Conservation (phyloP, 176 grass and related monocot species). For the Oryza glaberrima region DNA sequence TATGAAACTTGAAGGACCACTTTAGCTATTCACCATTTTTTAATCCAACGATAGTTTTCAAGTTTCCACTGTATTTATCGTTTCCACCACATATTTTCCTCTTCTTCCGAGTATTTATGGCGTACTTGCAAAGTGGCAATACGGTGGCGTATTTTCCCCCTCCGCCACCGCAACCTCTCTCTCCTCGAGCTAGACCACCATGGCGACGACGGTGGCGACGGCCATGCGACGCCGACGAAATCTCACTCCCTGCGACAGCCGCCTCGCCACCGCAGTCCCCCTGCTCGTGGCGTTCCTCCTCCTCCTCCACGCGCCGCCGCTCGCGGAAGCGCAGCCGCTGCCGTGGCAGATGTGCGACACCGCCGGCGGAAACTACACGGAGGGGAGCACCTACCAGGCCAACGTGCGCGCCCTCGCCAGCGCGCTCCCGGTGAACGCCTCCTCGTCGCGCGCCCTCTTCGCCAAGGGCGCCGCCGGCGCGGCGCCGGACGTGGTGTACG, state of each 20-base stretch:
- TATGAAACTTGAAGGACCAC: no score
- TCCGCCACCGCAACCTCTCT: background rate
- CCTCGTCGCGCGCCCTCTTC: conserved; percentile 27
- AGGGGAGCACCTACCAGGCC: conserved; percentile 42
- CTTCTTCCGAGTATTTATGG: no score
- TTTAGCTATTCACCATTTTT: no score
- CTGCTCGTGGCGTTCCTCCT: background rate
- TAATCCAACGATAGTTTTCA: no score
- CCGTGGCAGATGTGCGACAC: conserved; percentile 37
- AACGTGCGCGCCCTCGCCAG: conserved; percentile 40
- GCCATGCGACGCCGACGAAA: background rate
- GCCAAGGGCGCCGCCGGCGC: conserved; percentile 18
- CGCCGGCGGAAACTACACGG: conserved; percentile 18
- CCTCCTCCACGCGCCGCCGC: background rate
- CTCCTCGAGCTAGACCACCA: background rate
- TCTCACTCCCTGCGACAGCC: background rate
- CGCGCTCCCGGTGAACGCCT: conserved; percentile 3
- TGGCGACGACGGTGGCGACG: background rate
- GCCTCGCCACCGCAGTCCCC: background rate
- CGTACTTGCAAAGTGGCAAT: no score
- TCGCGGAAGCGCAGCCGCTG: conserved; percentile 7
- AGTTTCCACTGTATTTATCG: no score
- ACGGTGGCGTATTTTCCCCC: no score
- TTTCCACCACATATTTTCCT: no score
- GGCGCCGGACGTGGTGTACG: conserved; percentile 32